Evolutionary conservation across 352 stramenopile species (phyloP).

Genomic region (Halophytophthora batemanensis): DNA sequence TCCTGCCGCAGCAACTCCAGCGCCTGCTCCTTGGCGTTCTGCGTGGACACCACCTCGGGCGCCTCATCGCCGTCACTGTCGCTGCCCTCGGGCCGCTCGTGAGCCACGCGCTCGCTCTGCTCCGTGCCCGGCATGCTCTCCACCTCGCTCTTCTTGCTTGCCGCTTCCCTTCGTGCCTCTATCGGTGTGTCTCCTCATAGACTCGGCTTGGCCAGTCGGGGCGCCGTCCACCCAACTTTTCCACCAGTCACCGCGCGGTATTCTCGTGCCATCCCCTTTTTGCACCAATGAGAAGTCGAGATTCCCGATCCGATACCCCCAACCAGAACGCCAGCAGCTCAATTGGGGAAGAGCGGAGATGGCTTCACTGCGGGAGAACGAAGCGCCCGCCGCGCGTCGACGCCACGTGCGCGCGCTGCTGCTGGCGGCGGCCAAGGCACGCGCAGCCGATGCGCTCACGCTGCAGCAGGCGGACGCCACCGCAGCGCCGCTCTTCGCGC

Average conservation of each 20-base stretch:
- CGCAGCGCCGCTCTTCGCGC: constrained; percentile 51
- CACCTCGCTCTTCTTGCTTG: neutral
- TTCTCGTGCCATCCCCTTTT: neutral
- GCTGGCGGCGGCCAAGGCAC: constrained; percentile 57
- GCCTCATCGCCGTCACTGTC: constrained; percentile 70
- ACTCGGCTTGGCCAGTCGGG: constrained; percentile 1
- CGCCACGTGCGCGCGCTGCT: constrained; percentile 52
- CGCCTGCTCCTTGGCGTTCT: constrained; percentile 54
- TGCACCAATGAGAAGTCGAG: constrained; percentile 19
- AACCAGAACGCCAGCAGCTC: too few relatives aligned
- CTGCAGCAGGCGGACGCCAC: constrained; percentile 12
- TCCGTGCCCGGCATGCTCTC: constrained; percentile 20
- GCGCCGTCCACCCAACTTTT: constrained; percentile 34
- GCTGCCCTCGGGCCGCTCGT: constrained; percentile 13
- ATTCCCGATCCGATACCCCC: neutral
- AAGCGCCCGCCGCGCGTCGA: constrained; percentile 20
- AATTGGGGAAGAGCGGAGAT: constrained; percentile 6
- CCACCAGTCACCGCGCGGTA: constrained; percentile 19
- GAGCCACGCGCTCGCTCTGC: constrained; percentile 21
- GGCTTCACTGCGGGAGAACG: constrained; percentile 13
- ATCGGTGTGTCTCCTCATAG: constrained; percentile 1
- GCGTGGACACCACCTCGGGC: constrained; percentile 75
- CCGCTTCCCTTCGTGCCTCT: neutral
- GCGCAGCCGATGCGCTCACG: constrained; percentile 44
- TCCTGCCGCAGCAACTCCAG: constrained; percentile 48